A percentile compares a stretch with the other conserved stretches of the same genome.
Conservation (phyloP, 331 rosid species). For the Phaseolus coccineus region DNA sequence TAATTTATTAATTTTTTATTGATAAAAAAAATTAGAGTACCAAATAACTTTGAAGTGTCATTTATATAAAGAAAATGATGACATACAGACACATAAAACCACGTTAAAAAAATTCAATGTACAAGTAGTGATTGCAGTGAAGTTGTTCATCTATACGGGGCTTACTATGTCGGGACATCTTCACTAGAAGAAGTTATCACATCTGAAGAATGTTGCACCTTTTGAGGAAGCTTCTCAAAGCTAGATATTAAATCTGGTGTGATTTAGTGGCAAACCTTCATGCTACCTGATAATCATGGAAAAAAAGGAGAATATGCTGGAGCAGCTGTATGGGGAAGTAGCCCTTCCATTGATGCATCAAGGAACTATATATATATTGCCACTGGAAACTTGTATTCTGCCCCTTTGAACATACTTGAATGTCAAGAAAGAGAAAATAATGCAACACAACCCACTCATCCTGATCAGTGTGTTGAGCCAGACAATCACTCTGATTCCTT, state of each 20-base stretch:
- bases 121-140: not conserved
- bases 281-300: constrained; percentile 58
- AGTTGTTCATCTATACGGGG: not conserved
- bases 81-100: no score
- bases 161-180: constrained; percentile 59
- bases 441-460: constrained; percentile 45
- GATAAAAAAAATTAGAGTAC: no score
- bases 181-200: constrained; percentile 53
- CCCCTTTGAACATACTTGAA: constrained; percentile 43
- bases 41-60: no score
- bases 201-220: constrained; percentile 56
- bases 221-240: constrained; percentile 63
- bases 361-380: constrained; percentile 64
- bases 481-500: constrained; percentile 64
- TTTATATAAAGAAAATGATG: no score
- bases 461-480: constrained; percentile 60
- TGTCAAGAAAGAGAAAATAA: constrained; percentile 63
- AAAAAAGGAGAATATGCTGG: constrained; percentile 51
- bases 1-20: no score
- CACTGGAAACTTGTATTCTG: constrained; percentile 66
- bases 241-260: constrained; percentile 48
- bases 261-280: constrained; percentile 59
- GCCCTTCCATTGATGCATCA: constrained; percentile 63
- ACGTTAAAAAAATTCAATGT: no score
- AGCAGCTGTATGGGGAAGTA: constrained; percentile 57